These are phyloP conservation scores for Globisporangium emineosum DNA, from an alignment of 352 stramenopile genomes.

Conservation along the genomic window DNA sequence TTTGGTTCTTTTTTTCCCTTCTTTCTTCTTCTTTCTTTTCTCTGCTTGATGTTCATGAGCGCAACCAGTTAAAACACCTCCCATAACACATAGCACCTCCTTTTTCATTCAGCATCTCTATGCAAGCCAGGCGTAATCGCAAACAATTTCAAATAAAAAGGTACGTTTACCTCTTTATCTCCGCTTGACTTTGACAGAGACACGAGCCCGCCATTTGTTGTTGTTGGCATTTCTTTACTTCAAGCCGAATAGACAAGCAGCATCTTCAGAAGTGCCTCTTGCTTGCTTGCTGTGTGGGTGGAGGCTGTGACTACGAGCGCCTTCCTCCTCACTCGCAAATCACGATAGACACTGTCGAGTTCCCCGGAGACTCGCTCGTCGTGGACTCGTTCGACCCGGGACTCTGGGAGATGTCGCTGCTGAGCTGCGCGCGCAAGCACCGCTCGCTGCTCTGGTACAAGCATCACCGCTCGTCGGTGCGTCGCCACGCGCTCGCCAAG, in stretches of 20 bases:
- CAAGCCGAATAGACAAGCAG: constrained; percentile 4
- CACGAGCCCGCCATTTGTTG: neutral
- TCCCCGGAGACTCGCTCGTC: constrained; percentile 17
- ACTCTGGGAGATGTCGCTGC: constrained; percentile 60
- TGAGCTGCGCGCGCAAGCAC: constrained; percentile 48
- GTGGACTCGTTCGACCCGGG: constrained; percentile 37
- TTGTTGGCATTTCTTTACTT: constrained; percentile 18
- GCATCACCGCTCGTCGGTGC: constrained; percentile 33
- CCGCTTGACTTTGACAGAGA: neutral
- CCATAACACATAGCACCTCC: neutral
- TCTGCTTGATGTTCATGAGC: neutral
- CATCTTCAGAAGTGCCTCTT: neutral
- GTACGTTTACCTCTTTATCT: neutral
- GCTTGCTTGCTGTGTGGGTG: neutral
- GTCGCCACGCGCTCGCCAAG: constrained; percentile 26
- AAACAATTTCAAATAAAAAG: too few relatives aligned
- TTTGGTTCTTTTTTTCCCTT: neutral
- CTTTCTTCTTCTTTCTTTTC: neutral
- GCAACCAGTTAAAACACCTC: neutral
- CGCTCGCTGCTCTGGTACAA: constrained; percentile 47
- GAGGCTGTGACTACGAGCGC: neutral
- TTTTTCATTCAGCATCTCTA: neutral
- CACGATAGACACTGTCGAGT: constrained; percentile 10
- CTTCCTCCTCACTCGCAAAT: neutral
- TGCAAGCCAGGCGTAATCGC: neutral